Base-by-base conservation (phyloP, 1,139 yeast genomes). In the Debaryomycetaceae sp. region DNA sequence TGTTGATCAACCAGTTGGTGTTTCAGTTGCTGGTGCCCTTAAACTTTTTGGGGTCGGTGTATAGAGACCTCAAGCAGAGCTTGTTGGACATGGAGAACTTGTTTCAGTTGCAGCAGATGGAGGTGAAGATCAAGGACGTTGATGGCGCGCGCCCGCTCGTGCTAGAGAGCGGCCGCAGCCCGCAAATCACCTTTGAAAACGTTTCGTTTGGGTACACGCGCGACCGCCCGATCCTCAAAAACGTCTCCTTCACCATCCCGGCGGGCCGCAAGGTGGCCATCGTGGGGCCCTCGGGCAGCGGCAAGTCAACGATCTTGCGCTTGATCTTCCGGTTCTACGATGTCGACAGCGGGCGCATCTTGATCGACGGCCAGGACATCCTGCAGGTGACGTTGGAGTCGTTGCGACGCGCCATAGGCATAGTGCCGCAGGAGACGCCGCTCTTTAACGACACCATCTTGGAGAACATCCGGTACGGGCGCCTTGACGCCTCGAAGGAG, bases 401-500 rank as follows among this genome's bases (percentile, higher is more conserved):
- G 5, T 65, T 93, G 34, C 68, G 98, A 42, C 61, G 56, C 34
- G 62, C 75, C 5, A 75, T 91, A 40, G 98, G 97, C 19, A 93
- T 91, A 17, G 98, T 91, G 2, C 98, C 99, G 1, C 99, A 91
- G 56, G 99, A 91, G 44, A 89, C 97, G 0, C 98, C 98, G 3
- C 62, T 91, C 34, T 91, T 91, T 61, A 93, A 91, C 51, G 96
- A 89, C 40, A 75, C 95, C 1, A 85, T 91, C 30, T 57, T 78
- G 51, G 95, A 89, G 51, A 91, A 91, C 51, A 79, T 91, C 28
- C 67, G 93, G 34, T 91, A 88, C 56, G 99, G 98, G 18, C 65
- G 85, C 26, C 65, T 89, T 30, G 64, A 70, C 21, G 88, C 97
- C 0, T 57, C 75, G 0, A 83, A 85, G 43, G 82, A 71, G 27